Evolutionary conservation across 108 stramenopile genomes (phyloP).

Genomic region (Skeletonema tropicum): DNA sequence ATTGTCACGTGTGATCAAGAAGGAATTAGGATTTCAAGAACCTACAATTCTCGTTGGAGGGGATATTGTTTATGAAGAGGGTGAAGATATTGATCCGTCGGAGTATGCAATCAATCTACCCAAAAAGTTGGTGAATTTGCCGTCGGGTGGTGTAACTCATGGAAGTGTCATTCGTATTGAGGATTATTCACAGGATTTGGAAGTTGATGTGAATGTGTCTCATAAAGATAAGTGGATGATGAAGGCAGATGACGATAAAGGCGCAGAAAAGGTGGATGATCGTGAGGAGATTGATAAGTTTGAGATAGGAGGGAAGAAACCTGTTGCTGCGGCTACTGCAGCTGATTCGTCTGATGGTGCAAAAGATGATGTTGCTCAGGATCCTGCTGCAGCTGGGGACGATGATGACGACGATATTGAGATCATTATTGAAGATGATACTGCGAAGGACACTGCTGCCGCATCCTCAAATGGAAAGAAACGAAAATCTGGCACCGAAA

Average conservation of each 20-base stretch:
- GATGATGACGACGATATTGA: slow-evolving; percentile 38
- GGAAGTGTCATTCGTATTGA: slow-evolving; percentile 83
- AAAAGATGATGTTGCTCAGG: slow-evolving; percentile 7
- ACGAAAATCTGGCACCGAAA: slow-evolving; percentile 27
- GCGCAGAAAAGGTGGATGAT: slow-evolving; percentile 50
- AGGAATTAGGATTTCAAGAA: slow-evolving; percentile 82
- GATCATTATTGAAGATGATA: slow-evolving; percentile 22
- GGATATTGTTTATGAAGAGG: slow-evolving; percentile 81
- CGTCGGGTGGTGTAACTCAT: slow-evolving; percentile 89
- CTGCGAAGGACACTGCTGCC: slow-evolving; percentile 9
- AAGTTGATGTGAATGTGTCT: slow-evolving; percentile 70
- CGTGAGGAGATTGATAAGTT: slow-evolving; percentile 62
- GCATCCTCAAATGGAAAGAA: slow-evolving; percentile 15
- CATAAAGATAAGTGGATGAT: slow-evolving; percentile 66
- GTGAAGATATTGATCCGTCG: slow-evolving; percentile 72
- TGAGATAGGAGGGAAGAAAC: slow-evolving; percentile 66
- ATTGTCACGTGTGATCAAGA: slow-evolving; percentile 68
- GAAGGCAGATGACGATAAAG: slow-evolving; percentile 37
- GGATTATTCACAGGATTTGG: slow-evolving; percentile 91
- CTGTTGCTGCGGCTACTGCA: slow-evolving; percentile 14
- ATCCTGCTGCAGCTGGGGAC: not conserved
- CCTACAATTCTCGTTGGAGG: slow-evolving; percentile 73
- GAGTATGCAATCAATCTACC: slow-evolving; percentile 58
- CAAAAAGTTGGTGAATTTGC: slow-evolving; percentile 62
- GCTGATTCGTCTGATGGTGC: not conserved